A percentile compares a stretch with the other conserved stretches of the same genome.
Conservation (phyloP, 176 grass and related monocot species). For the Carex parvula region DNA sequence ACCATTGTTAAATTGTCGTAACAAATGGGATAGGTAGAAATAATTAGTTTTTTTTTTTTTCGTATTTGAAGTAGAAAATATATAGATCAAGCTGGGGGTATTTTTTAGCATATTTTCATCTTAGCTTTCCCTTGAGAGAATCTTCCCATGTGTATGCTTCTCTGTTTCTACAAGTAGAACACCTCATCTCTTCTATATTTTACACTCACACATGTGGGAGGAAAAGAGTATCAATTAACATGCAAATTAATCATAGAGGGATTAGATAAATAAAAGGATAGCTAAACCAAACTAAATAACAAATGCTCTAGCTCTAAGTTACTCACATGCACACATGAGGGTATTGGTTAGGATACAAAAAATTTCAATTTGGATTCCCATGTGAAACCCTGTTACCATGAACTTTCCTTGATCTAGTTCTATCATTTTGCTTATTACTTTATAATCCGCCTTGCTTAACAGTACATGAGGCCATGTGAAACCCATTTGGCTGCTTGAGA, state of each 20-base stretch:
- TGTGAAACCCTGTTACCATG: constrained; percentile 69
- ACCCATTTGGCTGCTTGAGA: constrained; percentile 3
- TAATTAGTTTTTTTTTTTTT: no score
- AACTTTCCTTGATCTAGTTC: constrained; percentile 48
- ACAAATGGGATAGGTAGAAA: background rate
- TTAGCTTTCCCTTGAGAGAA: constrained; percentile 7
- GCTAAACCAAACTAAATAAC: background rate
- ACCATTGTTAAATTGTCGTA: background rate
- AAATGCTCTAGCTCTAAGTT: background rate
- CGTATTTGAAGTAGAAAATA: background rate
- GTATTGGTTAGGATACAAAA: background rate
- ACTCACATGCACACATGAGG: constrained; percentile 58
- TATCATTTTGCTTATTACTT: constrained; percentile 20
- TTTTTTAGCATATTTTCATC: constrained; percentile 3
- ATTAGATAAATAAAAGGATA: constrained; percentile 9
- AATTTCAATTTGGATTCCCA: constrained; percentile 38
- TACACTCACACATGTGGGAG: constrained; percentile 20
- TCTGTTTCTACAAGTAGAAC: constrained; percentile 24
- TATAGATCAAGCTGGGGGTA: background rate
- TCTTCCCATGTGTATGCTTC: constrained; percentile 28
- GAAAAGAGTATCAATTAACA: constrained; percentile 9
- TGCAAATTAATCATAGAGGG: constrained; percentile 20
- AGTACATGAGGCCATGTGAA: constrained; percentile 18
- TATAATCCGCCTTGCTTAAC: background rate
- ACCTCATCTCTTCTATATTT: constrained; percentile 18